Base-by-base conservation (phyloP, 495 filamentous ascomycete species). In the Hypoxylon fragiforme region DNA sequence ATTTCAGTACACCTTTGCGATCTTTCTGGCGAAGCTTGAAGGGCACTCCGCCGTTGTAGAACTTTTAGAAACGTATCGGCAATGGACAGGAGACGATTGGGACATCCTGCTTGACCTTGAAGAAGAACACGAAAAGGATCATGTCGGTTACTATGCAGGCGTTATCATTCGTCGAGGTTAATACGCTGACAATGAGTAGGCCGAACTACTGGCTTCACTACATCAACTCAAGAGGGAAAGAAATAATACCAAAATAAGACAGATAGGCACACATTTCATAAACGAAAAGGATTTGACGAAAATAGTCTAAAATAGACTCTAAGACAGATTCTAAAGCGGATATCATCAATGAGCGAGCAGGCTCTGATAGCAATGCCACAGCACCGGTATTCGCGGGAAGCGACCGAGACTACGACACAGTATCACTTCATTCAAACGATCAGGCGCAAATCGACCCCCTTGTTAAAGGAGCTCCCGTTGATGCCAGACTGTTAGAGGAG, bases 1-100 rank as follows among this genome's bases (percentile, higher is more conserved):
- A 50, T 3, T 50, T 2, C 22, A 55, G 1, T 55, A 47, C 26
- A 47, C 48, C 7, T 19, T 20, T 12, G 51, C 51, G 18, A 13
- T 41, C n/a, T 4, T 7, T 41, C 12, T 0, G 5, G 31, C 51
- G 8, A 20, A 13, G 12, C 1, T 3, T 19, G 11, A 1, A 3
- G 51, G 51, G 1, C 35, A 47, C 26, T 39, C 30, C 1, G 51
- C 51, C 13, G n/a, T 47, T 31, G 35, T 15, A 8, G 15, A 47
- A 47, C 36, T 47, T 4, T 21, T 55, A 1, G 14, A 41, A 13
- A 40, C 51, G 4, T 18, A 41, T 34, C 40, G 35, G 18, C 0
- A 14, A 35, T 55, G 51, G 51, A 41, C 35, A 7, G 32, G 2
- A 15, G 11, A 34, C 8, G 43, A 55, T 16, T 18, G 24, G 37